phyloP scores from a whole-genome alignment of 495 filamentous ascomycete genomes.

The Neurospora africana region DNA sequence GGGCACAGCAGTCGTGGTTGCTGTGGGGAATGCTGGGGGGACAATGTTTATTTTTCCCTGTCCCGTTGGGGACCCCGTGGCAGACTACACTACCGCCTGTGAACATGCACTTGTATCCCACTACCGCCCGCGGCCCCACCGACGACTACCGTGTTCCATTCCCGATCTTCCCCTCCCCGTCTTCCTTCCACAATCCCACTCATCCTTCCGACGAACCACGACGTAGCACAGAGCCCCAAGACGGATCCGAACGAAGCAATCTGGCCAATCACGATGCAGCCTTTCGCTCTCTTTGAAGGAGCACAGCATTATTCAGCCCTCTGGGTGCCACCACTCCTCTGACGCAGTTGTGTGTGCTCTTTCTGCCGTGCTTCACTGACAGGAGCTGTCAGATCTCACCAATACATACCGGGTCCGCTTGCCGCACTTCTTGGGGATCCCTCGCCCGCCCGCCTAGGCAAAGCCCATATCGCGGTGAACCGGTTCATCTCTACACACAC shows the following conservation, averaged over 20 bases:
- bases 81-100: neutral
- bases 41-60: constrained; percentile 1
- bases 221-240: neutral
- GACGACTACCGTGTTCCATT: constrained; percentile 31
- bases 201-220: neutral
- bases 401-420: neutral
- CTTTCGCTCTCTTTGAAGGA: neutral
- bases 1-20: neutral
- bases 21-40: neutral
- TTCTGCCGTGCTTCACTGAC: neutral
- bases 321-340: neutral
- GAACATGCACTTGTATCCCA: neutral
- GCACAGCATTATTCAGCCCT: neutral
- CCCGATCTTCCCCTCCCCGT: constrained; percentile 16
- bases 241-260: neutral
- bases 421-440: neutral
- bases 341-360: neutral
- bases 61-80: neutral
- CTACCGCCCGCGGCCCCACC: constrained; percentile 29
- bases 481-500: neutral
- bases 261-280: neutral
- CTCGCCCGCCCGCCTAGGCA: neutral
- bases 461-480: neutral
- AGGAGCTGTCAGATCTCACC: neutral
- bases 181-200: neutral